Percentiles rank a stretch among this genome's conserved stretches.
Conservation (phyloP, 768 basidiomycete genomes). For the Rhodotorula graminis region DNA sequence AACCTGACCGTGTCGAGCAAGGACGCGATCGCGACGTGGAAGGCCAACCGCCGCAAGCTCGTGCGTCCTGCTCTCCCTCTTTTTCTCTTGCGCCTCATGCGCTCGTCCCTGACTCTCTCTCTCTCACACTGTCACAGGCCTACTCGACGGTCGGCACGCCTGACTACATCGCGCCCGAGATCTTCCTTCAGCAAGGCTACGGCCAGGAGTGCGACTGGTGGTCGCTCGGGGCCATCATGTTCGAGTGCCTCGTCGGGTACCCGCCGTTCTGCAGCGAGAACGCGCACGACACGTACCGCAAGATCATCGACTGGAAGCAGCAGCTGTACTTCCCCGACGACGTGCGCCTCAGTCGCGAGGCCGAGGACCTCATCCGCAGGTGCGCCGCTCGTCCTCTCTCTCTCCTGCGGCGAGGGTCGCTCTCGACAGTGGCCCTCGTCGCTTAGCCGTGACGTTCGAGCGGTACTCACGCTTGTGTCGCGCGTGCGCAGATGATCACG, state of each 20-base stretch:
- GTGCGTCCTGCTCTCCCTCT: constrained; percentile 50
- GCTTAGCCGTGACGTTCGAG: neutral
- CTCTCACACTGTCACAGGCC: constrained; percentile 54
- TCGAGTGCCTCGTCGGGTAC: constrained; percentile 94
- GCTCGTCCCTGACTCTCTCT: constrained; percentile 5
- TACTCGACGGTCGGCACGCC: constrained; percentile 98
- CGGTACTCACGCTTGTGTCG: neutral
- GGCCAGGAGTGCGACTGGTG: constrained; percentile 99
- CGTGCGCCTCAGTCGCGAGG: constrained; percentile 82
- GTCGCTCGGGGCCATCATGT: constrained; percentile 98
- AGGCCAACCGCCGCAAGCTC: constrained; percentile 91
- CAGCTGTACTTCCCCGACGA: constrained; percentile 88
- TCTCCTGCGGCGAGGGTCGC: neutral
- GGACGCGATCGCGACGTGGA: constrained; percentile 86
- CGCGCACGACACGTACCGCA: constrained; percentile 95
- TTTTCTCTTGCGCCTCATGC: neutral
- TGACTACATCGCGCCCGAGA: constrained; percentile 94
- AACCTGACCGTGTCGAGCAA: constrained; percentile 91
- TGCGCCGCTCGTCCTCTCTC: constrained; percentile 47
- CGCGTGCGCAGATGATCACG: constrained; percentile 59
- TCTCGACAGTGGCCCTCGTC: too few species aligned
- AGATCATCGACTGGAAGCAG: constrained; percentile 89
- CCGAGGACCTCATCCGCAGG: constrained; percentile 82
- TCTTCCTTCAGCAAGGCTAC: constrained; percentile 94
- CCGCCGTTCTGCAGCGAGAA: constrained; percentile 92